Base-by-base conservation (phyloP, 495 filamentous ascomycete species). In the Penicillium crystallinum region DNA sequence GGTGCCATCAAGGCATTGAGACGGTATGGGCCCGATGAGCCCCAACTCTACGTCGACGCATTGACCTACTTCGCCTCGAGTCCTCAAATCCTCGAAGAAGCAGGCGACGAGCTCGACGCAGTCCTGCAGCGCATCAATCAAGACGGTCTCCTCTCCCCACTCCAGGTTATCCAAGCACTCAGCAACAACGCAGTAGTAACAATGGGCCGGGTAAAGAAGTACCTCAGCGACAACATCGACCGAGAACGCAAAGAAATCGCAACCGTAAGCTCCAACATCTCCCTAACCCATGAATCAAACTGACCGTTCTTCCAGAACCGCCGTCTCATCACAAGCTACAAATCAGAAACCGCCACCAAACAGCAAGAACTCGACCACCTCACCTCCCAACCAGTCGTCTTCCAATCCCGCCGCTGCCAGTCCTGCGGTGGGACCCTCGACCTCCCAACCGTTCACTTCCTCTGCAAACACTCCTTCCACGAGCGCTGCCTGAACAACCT, bases 381-480 rank as follows among this genome's bases (percentile, higher is more conserved):
- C 2, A 79, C 77, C 12, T 79, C 75, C 18, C 91, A 95, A 64
- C 91, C 93, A 0, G 81, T 82, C 29, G 85, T 89, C n/a, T 97
- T 97, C 76, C 86, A 93, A 67, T 83, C 89, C 1, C 90, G 89
- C 36, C 79, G 95, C 12, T 98, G 93, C 63, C 83, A 83, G 33
- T 82, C 85, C 34, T 98, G 93, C 61, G 81, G 82, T 15, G 72
- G 78, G 42, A 75, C 77, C 40, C 77, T 97, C 22, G 90, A 96
- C 56, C 73, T 97, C 31, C 93, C 93, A 3, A 86, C 82, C 0
- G 91, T 97, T 39, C 93, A 98, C 67, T 98, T 97, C 67, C 70
- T 97, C 58, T 98, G 93, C 77, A 93, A 90, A 65, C 93, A 98
- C 65, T 90, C 84, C 38, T 98, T 95, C 77, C 93, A 98, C 65